These are phyloP conservation scores for Novymonas esmeraldas DNA, from an alignment of 208 protist species.

Conservation along the genomic window DNA sequence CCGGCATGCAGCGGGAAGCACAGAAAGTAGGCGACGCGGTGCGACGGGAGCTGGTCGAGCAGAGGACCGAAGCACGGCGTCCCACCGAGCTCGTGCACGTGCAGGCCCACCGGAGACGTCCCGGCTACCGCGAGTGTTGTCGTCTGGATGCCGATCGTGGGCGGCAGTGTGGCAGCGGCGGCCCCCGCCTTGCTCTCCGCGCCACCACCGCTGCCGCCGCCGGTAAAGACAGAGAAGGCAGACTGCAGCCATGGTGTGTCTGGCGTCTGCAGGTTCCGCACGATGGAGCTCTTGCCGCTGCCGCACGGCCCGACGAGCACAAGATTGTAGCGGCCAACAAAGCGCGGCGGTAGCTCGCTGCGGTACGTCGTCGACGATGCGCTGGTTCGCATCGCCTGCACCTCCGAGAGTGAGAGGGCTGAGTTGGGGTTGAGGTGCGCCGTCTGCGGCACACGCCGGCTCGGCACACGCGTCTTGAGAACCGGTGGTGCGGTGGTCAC, in stretches of 20 bases:
- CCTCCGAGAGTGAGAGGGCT: not conserved
- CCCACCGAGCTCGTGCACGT: constrained; percentile 71
- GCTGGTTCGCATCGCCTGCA: constrained; percentile 17
- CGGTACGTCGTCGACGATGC: constrained; percentile 5
- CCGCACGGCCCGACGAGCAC: constrained; percentile 60
- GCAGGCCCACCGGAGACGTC: constrained; percentile 38
- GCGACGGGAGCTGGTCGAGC: constrained; percentile 60
- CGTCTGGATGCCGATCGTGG: constrained; percentile 39
- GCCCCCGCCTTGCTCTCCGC: not conserved
- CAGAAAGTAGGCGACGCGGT: constrained; percentile 73
- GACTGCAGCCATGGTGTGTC: constrained; percentile 47
- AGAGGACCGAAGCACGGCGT: constrained; percentile 66
- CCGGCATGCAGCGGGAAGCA: constrained; percentile 64
- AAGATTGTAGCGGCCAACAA: constrained; percentile 74
- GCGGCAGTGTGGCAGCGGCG: not conserved
- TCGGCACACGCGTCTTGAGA: constrained; percentile 10
- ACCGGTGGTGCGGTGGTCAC: too few species aligned
- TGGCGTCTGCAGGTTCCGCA: constrained; percentile 55
- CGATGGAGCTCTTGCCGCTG: constrained; percentile 60
- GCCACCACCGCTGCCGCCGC: not conserved
- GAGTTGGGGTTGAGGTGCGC: constrained; percentile 10
- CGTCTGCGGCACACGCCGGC: constrained; percentile 8
- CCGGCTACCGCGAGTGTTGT: constrained; percentile 19
- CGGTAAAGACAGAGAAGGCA: constrained; percentile 44
- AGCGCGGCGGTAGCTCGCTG: constrained; percentile 24